These are phyloP conservation scores for Globisporangium mamillatum DNA, from an alignment of 352 stramenopile genomes.

Conservation along the genomic window DNA sequence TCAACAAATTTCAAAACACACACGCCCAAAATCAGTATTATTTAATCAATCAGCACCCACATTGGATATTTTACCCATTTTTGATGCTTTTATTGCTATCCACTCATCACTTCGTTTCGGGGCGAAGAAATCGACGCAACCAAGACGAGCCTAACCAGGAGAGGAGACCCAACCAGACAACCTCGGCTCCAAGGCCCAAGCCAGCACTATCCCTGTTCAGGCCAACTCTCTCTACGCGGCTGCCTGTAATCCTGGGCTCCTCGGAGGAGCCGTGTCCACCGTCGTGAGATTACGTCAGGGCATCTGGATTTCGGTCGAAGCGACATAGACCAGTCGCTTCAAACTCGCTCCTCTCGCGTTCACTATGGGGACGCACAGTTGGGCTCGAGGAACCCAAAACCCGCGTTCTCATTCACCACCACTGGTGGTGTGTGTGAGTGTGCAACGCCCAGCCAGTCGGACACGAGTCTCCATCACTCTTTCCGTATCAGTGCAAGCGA, in stretches of 20 bases:
- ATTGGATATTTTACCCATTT: not conserved
- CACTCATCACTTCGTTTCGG: not conserved
- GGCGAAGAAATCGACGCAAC: not conserved
- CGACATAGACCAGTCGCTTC: conserved; percentile 1
- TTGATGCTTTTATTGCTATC: not conserved
- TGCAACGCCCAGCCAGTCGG: conserved; percentile 11
- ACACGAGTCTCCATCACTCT: conserved; percentile 1
- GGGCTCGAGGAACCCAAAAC: not conserved
- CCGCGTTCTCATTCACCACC: not conserved
- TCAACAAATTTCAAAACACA: not conserved
- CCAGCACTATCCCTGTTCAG: not conserved
- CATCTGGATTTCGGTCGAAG: conserved; percentile 2
- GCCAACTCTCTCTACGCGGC: not conserved
- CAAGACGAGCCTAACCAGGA: not conserved
- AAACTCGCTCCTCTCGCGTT: too few species aligned
- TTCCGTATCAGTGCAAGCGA: not conserved
- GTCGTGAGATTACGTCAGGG: conserved; percentile 9
- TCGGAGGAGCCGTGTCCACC: not conserved
- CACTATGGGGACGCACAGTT: not conserved
- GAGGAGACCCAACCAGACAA: not conserved
- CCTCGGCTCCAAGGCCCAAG: not conserved
- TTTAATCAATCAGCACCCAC: not conserved
- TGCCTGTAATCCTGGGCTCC: not conserved
- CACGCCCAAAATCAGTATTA: not conserved
- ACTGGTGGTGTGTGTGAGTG: not conserved